Base-by-base conservation (phyloP, 495 filamentous ascomycete species). In the Talaromyces liani region DNA sequence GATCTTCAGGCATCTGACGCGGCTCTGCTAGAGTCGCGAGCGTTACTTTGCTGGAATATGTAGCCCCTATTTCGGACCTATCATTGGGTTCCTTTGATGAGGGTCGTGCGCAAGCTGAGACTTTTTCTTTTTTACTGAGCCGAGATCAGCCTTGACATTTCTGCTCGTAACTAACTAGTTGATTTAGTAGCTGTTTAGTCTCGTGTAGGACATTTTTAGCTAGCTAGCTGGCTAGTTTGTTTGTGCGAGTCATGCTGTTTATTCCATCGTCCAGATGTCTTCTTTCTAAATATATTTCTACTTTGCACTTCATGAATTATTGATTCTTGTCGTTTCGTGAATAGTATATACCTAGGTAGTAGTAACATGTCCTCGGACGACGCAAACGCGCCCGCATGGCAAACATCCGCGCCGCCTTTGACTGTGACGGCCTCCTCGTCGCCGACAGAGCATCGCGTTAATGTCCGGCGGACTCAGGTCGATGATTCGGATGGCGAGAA, bases 381-480 rank as follows among this genome's bases (percentile, higher is more conserved):
- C 7, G 29, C 29, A 31, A 31, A 31, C 8, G 27, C 27, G 9
- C 18, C 33, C 10, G 22, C 49, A 24, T 54, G 49, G 49, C 49
- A 54, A 54, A 5, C 49, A 25, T 36, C 36, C 36, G 36, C 36
- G 36, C 58, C 58, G 34, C 58, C 58, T 3, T 22, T 60, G 14
- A 60, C 58, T 3, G 34, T 60, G 7, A 60, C 58, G 9, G 58
- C 58, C 2, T 60, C 58, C 18, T 60, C 58, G 34, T 60, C 58
- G 58, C 58, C 58, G 39, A 60, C 58, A 2, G 58, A 60, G 6
- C 12, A 9, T 49, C 45, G 45, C n/a, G 3, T 41, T 9, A 41
- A 36, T 6, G 9, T 36, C 10, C 10, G 33, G 10, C 12, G 33
- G 33, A 45, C 14, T 16, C 14, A 10, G 18, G 4, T n/a, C 39